Percentiles rank a stretch among this genome's conserved stretches.
Conservation (phyloP, 352 stramenopile species). For the Pythium oligandrum region DNA sequence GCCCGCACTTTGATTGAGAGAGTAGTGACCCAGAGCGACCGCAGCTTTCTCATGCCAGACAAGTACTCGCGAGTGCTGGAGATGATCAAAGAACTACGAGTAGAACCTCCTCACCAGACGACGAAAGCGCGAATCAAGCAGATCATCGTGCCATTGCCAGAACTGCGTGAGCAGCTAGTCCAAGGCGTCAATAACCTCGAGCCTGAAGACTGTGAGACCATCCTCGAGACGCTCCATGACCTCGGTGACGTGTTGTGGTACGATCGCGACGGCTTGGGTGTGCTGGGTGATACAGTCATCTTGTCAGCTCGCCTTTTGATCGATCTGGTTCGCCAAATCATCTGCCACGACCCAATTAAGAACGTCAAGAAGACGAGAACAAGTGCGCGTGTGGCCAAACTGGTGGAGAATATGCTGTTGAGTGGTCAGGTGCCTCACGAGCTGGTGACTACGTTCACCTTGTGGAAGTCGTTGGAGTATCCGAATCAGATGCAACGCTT, state of each 20-base stretch:
- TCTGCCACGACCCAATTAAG: too few species aligned
- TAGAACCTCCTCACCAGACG: neutral
- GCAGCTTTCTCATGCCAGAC: constrained; percentile 9
- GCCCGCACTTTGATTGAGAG: neutral
- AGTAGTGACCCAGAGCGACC: neutral
- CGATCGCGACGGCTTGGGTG: neutral
- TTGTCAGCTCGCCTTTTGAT: constrained; percentile 8
- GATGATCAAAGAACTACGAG: neutral
- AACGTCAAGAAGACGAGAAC: too few species aligned
- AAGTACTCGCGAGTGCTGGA: constrained; percentile 3
- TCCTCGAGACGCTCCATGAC: too few species aligned
- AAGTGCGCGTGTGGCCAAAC: too few species aligned
- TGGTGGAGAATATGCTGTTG: neutral
- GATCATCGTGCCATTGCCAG: neutral
- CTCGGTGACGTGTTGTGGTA: too few species aligned
- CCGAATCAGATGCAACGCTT: constrained; percentile 9
- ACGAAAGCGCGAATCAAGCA: neutral
- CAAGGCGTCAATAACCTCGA: too few species aligned
- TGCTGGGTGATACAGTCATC: constrained; percentile 6
- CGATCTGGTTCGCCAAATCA: constrained; percentile 11
- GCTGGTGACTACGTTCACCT: too few species aligned
- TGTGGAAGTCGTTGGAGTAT: constrained; percentile 1
- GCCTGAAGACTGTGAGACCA: too few species aligned
- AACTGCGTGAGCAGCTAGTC: too few species aligned
- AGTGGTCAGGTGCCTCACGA: too few species aligned